Evolutionary conservation across 352 stramenopile species (phyloP).

Genomic region (Phytophthora pistaciae): DNA sequence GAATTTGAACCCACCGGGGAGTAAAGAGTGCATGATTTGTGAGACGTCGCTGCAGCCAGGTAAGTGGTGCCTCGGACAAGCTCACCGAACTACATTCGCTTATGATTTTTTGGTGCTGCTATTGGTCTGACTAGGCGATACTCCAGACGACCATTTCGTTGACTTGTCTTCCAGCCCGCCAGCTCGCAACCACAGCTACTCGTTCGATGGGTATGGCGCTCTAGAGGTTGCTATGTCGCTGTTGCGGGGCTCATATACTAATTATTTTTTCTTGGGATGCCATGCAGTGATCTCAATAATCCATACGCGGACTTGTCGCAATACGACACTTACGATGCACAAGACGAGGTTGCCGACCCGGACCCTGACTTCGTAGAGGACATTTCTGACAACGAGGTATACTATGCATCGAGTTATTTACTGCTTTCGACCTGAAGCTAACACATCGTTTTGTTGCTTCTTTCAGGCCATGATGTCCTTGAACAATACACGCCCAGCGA

Average conservation of each 20-base stretch:
- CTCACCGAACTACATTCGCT: too few species aligned
- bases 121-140: slow-evolving; percentile 27
- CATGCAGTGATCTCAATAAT: slow-evolving; percentile 49
- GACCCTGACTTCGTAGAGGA: slow-evolving; percentile 58
- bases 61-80: slow-evolving; percentile 20
- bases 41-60: slow-evolving; percentile 40
- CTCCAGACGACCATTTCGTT: slow-evolving; percentile 31
- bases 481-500: slow-evolving; percentile 25
- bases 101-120: not conserved
- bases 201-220: slow-evolving; percentile 19
- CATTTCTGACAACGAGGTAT: slow-evolving; percentile 76
- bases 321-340: slow-evolving; percentile 36
- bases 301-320: slow-evolving; percentile 46
- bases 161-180: slow-evolving; percentile 47
- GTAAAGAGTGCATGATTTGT: slow-evolving; percentile 60
- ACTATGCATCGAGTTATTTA: not conserved
- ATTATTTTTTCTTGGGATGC: slow-evolving; percentile 5
- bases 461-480: slow-evolving; percentile 16
- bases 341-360: slow-evolving; percentile 26
- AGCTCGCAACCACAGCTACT: slow-evolving; percentile 17
- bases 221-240: not conserved
- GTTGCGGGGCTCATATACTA: not conserved
- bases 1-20: slow-evolving; percentile 51
- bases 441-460: not conserved
- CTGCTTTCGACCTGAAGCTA: not conserved